Evolutionary conservation across 768 basidiomycete species (phyloP), one percentile per base, ranked within the genome.

Genomic region (Gelatoporia subvermispora): DNA sequence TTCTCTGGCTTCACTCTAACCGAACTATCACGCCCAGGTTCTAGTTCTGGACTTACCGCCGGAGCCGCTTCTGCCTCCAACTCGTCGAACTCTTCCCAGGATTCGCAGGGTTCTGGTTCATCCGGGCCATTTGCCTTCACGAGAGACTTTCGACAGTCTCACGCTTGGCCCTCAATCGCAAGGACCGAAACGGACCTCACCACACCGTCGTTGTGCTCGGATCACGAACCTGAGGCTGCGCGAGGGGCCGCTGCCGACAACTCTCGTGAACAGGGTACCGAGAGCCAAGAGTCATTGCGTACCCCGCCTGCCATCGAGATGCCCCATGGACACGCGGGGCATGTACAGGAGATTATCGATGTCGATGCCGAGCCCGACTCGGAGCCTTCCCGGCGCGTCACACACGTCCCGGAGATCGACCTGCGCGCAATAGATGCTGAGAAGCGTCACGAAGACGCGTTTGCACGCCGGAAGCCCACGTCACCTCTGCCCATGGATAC

Each of bases 181-280:
- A 56, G 57, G 18, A 67, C 65, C 13, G 73, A 69, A 43, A 68
- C 70, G 2, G 72, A 72, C 35, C 48, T 72, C 17, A 69, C 72
- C 1, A 89, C 87, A 0, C 87, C 87, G 0, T 88, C 85, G 0
- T 68, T 89, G 15, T 84, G 79, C 57, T 88, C 87, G 3, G 87
- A 89, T 59, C 83, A 85, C 49, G 84, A 82, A 35, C 66, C 67
- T 43, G 75, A 31, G 7, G 28, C 7, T 7, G 13, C 28, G 7
- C 28, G 13, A 5, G 28, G 28, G 13, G 7, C 28, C 13, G 28
- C 13, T 5, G 28, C 7, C 13, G 28, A 75, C 15, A 72, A 63
- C 31, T 69, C 78, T 25, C 57, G 55, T 9, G 76, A 76, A 28
- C 68, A 65, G 31, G 28, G 9, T 21, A 42, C 9, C 41, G 41